Percentiles rank a stretch among this genome's conserved stretches.
phyloP scores from a whole-genome alignment of 2,329 filamentous ascomycete species.

The Elsinoe necatrix region DNA sequence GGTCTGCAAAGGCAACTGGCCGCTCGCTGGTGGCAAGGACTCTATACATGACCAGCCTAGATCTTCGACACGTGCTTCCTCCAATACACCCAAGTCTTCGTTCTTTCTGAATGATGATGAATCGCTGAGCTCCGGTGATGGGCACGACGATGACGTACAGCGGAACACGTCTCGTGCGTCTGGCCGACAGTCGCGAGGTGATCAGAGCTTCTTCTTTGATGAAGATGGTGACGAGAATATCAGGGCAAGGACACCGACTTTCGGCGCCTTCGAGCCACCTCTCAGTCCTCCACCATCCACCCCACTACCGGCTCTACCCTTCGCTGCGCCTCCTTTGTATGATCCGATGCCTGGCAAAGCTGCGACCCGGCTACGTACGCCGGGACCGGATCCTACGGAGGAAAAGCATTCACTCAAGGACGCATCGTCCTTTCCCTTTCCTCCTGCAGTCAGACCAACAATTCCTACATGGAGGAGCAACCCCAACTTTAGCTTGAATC shows the following conservation, averaged over 20 bases:
- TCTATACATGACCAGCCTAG: background rate
- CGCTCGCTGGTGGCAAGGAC: background rate
- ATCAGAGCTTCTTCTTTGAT: conserved; percentile 44
- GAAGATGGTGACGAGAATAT: conserved; percentile 33
- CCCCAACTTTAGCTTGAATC: background rate
- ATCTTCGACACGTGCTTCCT: conserved; percentile 1
- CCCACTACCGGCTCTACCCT: conserved; percentile 8
- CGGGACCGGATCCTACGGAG: background rate
- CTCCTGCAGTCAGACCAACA: background rate
- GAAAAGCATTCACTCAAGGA: conserved; percentile 1
- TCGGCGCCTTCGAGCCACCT: conserved; percentile 15
- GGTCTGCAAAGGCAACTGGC: conserved; percentile 14
- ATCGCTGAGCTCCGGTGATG: conserved; percentile 45
- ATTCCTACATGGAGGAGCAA: background rate
- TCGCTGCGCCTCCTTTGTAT: conserved; percentile 5
- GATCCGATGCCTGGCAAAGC: conserved; percentile 13
- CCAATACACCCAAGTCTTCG: conserved; percentile 30
- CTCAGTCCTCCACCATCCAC: conserved; percentile 14
- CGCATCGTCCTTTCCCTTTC: background rate
- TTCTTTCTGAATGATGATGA: conserved; percentile 48
- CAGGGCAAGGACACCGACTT: conserved; percentile 21
- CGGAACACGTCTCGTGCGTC: background rate
- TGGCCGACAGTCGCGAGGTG: conserved; percentile 22
- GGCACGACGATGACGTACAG: conserved; percentile 17
- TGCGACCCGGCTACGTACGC: conserved; percentile 5